Evolutionary conservation across 208 protist genomes (phyloP), one percentile per base, ranked within the genome.

Genomic region (Histomonas meleagridis): DNA sequence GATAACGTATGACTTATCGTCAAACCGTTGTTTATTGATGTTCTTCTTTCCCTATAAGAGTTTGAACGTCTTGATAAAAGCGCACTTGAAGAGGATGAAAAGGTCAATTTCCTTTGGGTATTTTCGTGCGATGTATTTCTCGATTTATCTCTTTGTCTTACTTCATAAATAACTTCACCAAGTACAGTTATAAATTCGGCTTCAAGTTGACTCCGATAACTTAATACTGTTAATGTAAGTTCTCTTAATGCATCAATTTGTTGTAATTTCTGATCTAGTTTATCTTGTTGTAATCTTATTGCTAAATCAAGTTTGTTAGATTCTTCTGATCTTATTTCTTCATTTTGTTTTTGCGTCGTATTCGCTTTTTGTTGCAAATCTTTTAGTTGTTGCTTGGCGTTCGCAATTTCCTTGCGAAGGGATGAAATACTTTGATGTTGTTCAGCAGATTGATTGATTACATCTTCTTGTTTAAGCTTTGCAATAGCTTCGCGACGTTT

Each of bases 181-280:
- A 86, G 16, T 12, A 86, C 76, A 51, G 76, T 86, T 18, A 86
- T 86, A 35, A 86, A 86, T 86, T 86, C 76, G 7, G 76, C 76
- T 55, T 86, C 76, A 55, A 86, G 76, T 55, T 86, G 76, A 38
- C 40, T 51, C 32, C 76, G 9, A 43, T 55, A 86, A 53, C 40
- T 51, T 55, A 86, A 55, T 38, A 86, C 76, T 38, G 76, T 86
- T 35, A 86, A 28, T 10, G 76, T 86, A 2, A 86, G 35, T 38
- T 86, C 76, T 38, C 76, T 9, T 49, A 86, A 55, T 26, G 76
- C 38, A 21, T 40, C 76, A 55, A 86, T 86, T 38, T 86, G 76
- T 46, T 86, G 76, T 26, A 86, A 21, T 38, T 86, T 86, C 21
- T 86, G 76, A 35, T 86, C 76, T 32, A 86, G 46, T 51, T 51